Conservation (phyloP, 2,329 filamentous ascomycete genomes). For the Ilyonectria mors-panacis region DNA sequence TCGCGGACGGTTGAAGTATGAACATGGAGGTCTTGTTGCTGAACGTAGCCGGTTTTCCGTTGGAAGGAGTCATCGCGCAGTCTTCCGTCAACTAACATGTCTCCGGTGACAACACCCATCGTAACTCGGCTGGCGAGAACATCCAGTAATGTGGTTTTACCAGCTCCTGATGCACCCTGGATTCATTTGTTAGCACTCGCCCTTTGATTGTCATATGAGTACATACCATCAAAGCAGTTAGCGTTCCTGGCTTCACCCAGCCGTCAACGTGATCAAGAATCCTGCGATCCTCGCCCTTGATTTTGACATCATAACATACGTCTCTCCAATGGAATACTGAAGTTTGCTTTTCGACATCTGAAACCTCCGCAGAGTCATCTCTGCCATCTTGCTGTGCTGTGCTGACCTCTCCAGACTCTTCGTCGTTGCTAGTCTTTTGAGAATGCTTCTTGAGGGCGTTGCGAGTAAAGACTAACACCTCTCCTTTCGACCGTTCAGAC, state of each 20-base stretch:
- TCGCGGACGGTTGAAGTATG: conserved; percentile 87
- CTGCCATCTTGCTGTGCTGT: background rate
- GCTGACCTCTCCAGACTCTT: conserved; percentile 59
- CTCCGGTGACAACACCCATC: conserved; percentile 85
- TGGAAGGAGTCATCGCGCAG: conserved; percentile 83
- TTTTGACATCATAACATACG: conserved; percentile 77
- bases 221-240: conserved; percentile 78
- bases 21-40: conserved; percentile 86
- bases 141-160: conserved; percentile 88
- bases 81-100: conserved; percentile 75
- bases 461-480: conserved; percentile 28
- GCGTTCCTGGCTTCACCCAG: conserved; percentile 80
- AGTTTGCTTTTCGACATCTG: conserved; percentile 35
- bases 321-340: conserved; percentile 77
- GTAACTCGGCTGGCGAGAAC: conserved; percentile 84
- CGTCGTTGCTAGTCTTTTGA: conserved; percentile 77
- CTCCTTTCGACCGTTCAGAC: conserved; percentile 27
- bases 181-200: conserved; percentile 50
- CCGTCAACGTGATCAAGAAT: conserved; percentile 80
- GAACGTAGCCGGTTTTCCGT: conserved; percentile 84
- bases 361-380: conserved; percentile 8
- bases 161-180: conserved; percentile 78
- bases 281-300: conserved; percentile 57
- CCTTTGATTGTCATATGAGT: conserved; percentile 77
- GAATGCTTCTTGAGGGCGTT: conserved; percentile 34